Percentiles rank a stretch among this genome's conserved stretches.
These are phyloP conservation scores for Tylopilus intermedius DNA, from an alignment of 768 basidiomycete species.

Conservation along the genomic window DNA sequence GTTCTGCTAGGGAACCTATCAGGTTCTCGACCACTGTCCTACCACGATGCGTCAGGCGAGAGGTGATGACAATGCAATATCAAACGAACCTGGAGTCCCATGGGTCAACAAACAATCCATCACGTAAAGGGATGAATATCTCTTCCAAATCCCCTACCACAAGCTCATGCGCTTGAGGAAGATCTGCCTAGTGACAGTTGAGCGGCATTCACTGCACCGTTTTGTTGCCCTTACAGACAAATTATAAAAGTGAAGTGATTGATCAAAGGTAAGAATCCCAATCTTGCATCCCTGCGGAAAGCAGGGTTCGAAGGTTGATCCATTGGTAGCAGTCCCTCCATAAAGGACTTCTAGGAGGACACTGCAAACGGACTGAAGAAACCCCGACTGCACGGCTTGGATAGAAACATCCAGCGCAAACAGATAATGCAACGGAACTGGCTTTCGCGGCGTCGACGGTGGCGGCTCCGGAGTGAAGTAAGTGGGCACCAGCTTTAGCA, in stretches of 20 bases:
- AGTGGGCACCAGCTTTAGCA: conserved; percentile 46
- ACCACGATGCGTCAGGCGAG: conserved; percentile 11
- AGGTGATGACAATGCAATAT: not conserved
- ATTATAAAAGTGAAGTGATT: conserved; percentile 81
- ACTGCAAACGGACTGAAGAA: conserved; percentile 62
- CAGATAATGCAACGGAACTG: conserved; percentile 68
- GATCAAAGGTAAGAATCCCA: conserved; percentile 82
- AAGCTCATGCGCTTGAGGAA: conserved; percentile 56
- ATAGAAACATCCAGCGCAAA: conserved; percentile 84
- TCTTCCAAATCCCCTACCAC: conserved; percentile 91
- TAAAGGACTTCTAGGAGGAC: conserved; percentile 61
- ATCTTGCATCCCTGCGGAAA: conserved; percentile 54
- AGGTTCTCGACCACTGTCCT: conserved; percentile 65
- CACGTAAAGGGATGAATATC: conserved; percentile 73
- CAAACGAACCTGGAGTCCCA: conserved; percentile 57
- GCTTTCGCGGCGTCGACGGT: conserved; percentile 43
- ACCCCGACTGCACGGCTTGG: conserved; percentile 63
- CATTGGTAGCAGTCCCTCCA: conserved; percentile 42
- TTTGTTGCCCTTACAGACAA: conserved; percentile 58
- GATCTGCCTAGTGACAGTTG: conserved; percentile 36
- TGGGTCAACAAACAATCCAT: conserved; percentile 75
- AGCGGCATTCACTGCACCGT: conserved; percentile 11
- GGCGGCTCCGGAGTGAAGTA: conserved; percentile 51
- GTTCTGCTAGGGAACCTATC: conserved; percentile 57
- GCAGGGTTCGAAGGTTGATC: conserved; percentile 41